Conservation (phyloP, 257 asterid species). For the Ophiorrhiza pumila region DNA sequence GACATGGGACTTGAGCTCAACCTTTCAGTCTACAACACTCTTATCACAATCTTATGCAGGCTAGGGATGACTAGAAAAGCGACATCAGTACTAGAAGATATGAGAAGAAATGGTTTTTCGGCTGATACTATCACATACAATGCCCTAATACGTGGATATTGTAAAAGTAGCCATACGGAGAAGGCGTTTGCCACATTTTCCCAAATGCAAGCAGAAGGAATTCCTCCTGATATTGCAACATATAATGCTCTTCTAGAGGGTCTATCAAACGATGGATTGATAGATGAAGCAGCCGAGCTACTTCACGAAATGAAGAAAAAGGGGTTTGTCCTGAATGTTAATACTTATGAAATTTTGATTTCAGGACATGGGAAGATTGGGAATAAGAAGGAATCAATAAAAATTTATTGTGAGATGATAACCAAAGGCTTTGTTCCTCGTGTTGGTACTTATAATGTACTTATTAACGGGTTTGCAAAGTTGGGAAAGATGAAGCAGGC, state of each 20-base stretch:
- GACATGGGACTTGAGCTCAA: slow-evolving; percentile 62
- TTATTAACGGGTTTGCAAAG: slow-evolving; percentile 67
- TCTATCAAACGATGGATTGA: slow-evolving; percentile 45
- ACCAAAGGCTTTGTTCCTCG: slow-evolving; percentile 75
- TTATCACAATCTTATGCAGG: slow-evolving; percentile 60
- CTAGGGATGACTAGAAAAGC: slow-evolving; percentile 84
- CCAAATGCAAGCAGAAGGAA: slow-evolving; percentile 60
- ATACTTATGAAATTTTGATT: slow-evolving; percentile 63
- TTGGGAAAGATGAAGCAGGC: slow-evolving; percentile 87
- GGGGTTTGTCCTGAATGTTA: slow-evolving; percentile 55
- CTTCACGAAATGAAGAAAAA: slow-evolving; percentile 56
- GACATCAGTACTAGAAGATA: slow-evolving; percentile 47
- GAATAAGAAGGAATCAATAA: slow-evolving; percentile 69
- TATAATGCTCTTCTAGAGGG: slow-evolving; percentile 73
- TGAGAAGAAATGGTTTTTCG: slow-evolving; percentile 60
- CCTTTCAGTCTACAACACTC: slow-evolving; percentile 44
- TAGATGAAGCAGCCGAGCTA: slow-evolving; percentile 45
- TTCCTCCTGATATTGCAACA: slow-evolving; percentile 63
- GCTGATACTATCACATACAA: slow-evolving; percentile 73
- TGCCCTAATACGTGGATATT: slow-evolving; percentile 74
- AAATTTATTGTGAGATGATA: slow-evolving; percentile 87
- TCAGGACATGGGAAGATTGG: slow-evolving; percentile 72
- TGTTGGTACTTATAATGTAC: slow-evolving; percentile 67
- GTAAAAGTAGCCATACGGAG: slow-evolving; percentile 55
- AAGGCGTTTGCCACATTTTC: slow-evolving; percentile 55